Percentiles rank a stretch among this genome's conserved stretches.
Evolutionary conservation across 768 basidiomycete genomes (phyloP).

Genomic region (Scleroderma citrinum): DNA sequence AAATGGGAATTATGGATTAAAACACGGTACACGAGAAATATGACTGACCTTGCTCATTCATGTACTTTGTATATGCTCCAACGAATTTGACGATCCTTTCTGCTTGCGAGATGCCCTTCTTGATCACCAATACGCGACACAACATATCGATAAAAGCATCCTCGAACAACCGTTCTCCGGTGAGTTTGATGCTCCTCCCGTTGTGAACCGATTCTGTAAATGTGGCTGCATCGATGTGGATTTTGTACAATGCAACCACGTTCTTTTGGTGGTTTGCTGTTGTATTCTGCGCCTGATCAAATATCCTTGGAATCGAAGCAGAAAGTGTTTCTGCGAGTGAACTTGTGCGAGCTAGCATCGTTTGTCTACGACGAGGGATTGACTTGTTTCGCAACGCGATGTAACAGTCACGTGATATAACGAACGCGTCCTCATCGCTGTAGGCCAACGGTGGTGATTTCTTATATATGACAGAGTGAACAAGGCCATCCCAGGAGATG

Average conservation of each 20-base stretch:
- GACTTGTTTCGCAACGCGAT: background rate
- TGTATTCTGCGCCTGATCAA: slow-evolving; percentile 72
- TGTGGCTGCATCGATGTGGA: slow-evolving; percentile 60
- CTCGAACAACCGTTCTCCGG: slow-evolving; percentile 76
- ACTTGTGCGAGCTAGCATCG: slow-evolving; percentile 24
- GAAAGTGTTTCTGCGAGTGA: slow-evolving; percentile 24
- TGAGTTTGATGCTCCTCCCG: slow-evolving; percentile 47
- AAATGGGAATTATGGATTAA: background rate
- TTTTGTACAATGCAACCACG: slow-evolving; percentile 71
- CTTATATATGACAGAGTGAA: no score
- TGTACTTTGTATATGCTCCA: slow-evolving; percentile 67
- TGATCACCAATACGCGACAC: slow-evolving; percentile 56
- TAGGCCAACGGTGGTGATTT: no score
- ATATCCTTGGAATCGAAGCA: slow-evolving; percentile 52
- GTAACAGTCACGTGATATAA: background rate
- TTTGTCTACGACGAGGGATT: no score
- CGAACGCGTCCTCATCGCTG: no score
- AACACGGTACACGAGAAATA: background rate
- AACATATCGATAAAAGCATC: slow-evolving; percentile 57
- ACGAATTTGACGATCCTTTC: slow-evolving; percentile 82
- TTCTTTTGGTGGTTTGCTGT: slow-evolving; percentile 88
- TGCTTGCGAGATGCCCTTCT: slow-evolving; percentile 73
- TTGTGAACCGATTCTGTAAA: slow-evolving; percentile 45
- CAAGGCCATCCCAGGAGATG: no score
- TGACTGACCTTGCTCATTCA: slow-evolving; percentile 67